A percentile compares a stretch with the other conserved stretches of the same genome.
Evolutionary conservation across 371 early-diverging fungal genomes (phyloP).

Genomic region (Circinella umbellata): DNA sequence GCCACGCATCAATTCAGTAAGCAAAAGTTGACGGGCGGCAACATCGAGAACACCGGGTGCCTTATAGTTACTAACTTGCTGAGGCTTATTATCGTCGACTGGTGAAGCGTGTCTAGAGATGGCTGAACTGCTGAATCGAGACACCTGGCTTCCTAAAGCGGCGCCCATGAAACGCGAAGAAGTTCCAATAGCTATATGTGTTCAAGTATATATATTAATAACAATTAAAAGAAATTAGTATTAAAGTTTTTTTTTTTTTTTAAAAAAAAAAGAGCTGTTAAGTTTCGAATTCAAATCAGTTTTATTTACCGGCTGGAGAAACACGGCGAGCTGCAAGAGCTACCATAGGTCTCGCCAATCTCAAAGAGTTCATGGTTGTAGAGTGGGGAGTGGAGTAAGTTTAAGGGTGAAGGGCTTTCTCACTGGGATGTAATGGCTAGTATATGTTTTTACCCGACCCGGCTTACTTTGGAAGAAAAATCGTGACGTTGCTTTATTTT

Average conservation of each 20-base stretch:
- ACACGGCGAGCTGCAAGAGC: slow-evolving; percentile 18
- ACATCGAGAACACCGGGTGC: slow-evolving; percentile 67
- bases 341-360: slow-evolving; percentile 26
- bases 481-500: not conserved
- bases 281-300: not conserved
- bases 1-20: slow-evolving; percentile 92
- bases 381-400: slow-evolving; percentile 33
- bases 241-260: not conserved
- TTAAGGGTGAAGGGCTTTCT: slow-evolving; percentile 6
- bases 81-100: slow-evolving; percentile 33
- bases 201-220: not conserved
- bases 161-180: slow-evolving; percentile 20
- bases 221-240: not conserved
- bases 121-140: slow-evolving; percentile 46
- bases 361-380: slow-evolving; percentile 33
- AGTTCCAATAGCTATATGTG: slow-evolving; percentile 9
- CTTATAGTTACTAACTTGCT: slow-evolving; percentile 23
- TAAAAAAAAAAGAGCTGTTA: not conserved
- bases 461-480: not conserved
- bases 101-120: slow-evolving; percentile 42
- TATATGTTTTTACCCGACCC: not conserved
- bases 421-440: not conserved
- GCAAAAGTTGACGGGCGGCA: slow-evolving; percentile 82
- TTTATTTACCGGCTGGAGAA: slow-evolving; percentile 13
- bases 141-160: slow-evolving; percentile 23